These are phyloP conservation scores for Cichorium intybus DNA, from an alignment of 140 eudicot genomes.

Conservation along the genomic window DNA sequence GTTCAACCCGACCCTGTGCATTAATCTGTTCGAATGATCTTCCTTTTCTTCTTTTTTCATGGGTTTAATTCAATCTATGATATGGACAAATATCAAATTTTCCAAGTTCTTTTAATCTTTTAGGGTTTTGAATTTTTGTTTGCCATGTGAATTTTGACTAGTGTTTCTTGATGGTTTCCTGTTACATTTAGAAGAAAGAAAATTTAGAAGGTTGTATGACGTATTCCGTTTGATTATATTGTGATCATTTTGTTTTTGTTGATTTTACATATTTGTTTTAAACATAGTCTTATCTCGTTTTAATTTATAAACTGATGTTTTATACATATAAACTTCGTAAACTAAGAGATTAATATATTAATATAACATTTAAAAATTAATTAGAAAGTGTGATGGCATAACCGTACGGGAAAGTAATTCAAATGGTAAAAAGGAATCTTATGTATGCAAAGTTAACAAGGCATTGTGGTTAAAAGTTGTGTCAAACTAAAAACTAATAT, in stretches of 20 bases:
- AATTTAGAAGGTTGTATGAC: conserved; percentile 1
- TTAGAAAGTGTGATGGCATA: background rate
- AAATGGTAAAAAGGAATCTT: conserved; percentile 7
- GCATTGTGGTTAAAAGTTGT: background rate
- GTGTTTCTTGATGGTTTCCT: background rate
- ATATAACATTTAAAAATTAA: background rate
- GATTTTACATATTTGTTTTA: background rate
- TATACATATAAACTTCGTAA: background rate
- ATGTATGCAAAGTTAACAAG: conserved; percentile 4
- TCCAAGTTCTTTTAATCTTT: background rate
- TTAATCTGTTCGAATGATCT: background rate
- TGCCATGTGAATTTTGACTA: conserved; percentile 13
- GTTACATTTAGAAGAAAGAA: background rate
- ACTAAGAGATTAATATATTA: background rate
- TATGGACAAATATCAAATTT: conserved; percentile 14
- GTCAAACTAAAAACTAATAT: background rate
- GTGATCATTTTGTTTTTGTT: background rate
- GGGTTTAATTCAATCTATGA: conserved; percentile 20
- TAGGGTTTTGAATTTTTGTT: conserved; percentile 10
- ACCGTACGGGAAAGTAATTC: background rate
- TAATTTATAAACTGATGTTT: background rate
- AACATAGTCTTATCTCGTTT: background rate
- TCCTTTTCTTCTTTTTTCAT: conserved; percentile 17
- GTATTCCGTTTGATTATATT: background rate
- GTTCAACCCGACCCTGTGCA: conserved; percentile 13